A percentile compares a stretch with the other conserved stretches of the same genome.
phyloP scores from a whole-genome alignment of 75 land plant genomes.

The Pseudotsuga menziesii region DNA sequence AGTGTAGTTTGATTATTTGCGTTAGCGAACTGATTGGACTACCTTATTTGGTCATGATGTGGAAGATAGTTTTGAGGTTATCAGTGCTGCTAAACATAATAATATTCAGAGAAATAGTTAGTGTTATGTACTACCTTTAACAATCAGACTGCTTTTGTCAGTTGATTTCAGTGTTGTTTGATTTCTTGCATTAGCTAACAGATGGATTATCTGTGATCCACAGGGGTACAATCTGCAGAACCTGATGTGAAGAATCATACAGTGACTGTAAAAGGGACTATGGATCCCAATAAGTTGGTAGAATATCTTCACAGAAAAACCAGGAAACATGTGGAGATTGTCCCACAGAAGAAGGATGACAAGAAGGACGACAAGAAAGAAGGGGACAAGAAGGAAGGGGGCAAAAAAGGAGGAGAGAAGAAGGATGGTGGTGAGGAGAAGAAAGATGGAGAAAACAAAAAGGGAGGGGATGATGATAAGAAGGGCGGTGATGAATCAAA shows the following conservation, averaged over 20 bases:
- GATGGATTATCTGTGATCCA: neutral
- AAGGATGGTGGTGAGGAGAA: slow-evolving; percentile 28
- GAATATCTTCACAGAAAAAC: slow-evolving; percentile 51
- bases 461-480: slow-evolving; percentile 11
- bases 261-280: slow-evolving; percentile 57
- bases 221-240: slow-evolving; percentile 52
- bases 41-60: neutral
- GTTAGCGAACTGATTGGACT: neutral
- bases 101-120: neutral
- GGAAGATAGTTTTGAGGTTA: neutral
- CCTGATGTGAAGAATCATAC: slow-evolving; percentile 30
- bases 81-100: neutral
- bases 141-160: neutral
- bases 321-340: slow-evolving; percentile 41
- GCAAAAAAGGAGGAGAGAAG: slow-evolving; percentile 23
- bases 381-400: slow-evolving; percentile 19
- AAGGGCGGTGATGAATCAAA: slow-evolving; percentile 9
- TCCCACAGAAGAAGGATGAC: slow-evolving; percentile 38
- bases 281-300: slow-evolving; percentile 48
- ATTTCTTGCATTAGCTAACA: neutral
- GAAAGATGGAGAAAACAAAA: slow-evolving; percentile 10
- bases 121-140: neutral
- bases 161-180: neutral
- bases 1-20: neutral
- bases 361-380: slow-evolving; percentile 6